These are phyloP conservation scores for Blastomyces parvus DNA, from an alignment of 2,329 filamentous ascomycete species.

Conservation along the genomic window DNA sequence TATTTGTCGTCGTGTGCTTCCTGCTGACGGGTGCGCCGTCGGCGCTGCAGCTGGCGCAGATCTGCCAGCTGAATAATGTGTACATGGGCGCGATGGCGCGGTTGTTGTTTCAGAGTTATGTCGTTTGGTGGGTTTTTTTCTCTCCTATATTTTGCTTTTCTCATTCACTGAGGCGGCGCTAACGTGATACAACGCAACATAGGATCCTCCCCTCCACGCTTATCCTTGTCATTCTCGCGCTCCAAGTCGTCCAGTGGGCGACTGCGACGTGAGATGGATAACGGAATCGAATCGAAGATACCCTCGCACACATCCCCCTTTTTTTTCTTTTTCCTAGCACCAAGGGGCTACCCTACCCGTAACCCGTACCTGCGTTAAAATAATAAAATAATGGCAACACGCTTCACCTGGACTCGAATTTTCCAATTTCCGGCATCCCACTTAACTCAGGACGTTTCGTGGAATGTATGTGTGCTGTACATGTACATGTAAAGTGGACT, in stretches of 20 bases:
- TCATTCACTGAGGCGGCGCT: background rate
- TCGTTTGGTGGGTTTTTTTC: constrained; percentile 62
- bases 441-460: too few species aligned
- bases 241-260: constrained; percentile 91
- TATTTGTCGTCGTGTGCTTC: constrained; percentile 97
- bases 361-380: too few species aligned
- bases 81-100: constrained; percentile 92
- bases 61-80: constrained; percentile 95
- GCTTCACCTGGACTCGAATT: too few species aligned
- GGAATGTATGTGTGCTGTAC: too few species aligned
- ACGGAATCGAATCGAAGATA: too few species aligned
- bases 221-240: constrained; percentile 76
- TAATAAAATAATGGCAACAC: too few species aligned
- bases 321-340: too few species aligned
- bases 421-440: too few species aligned
- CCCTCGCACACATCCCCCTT: too few species aligned
- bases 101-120: constrained; percentile 90
- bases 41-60: constrained; percentile 89
- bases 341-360: too few species aligned
- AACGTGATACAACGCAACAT: background rate
- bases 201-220: constrained; percentile 93
- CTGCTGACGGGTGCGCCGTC: constrained; percentile 87
- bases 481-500: too few species aligned
- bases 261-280: constrained; percentile 8
- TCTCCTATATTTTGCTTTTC: background rate